A percentile compares a stretch with the other conserved stretches of the same genome.
These are phyloP conservation scores for Heterobasidion annosum DNA, from an alignment of 1,284 basidiomycete species.

Conservation along the genomic window DNA sequence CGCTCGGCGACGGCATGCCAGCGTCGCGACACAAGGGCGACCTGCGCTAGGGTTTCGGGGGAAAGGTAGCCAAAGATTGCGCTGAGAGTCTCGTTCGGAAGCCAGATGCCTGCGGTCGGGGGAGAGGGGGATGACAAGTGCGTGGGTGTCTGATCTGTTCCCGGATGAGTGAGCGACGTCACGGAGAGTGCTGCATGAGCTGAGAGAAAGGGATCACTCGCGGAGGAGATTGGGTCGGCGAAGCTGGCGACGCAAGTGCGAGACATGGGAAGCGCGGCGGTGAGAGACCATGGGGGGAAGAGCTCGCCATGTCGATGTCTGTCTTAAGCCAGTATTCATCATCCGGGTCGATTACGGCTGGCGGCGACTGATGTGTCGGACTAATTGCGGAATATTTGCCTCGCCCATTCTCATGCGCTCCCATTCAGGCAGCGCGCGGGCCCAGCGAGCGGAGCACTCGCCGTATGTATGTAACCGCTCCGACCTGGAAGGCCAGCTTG, in stretches of 20 bases:
- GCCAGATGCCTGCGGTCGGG: slow-evolving; percentile 2
- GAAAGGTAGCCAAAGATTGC: slow-evolving; percentile 39
- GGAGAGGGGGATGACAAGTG: background rate
- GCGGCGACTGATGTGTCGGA: too few relatives aligned
- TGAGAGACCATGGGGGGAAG: too few relatives aligned
- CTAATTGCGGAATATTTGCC: too few relatives aligned
- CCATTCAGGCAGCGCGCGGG: too few relatives aligned
- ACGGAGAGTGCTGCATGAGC: background rate
- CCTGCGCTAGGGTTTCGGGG: slow-evolving; percentile 26
- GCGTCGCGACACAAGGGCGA: slow-evolving; percentile 35
- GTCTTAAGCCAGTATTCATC: too few relatives aligned
- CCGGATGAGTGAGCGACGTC: background rate
- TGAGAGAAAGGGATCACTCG: background rate
- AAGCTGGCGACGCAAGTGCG: background rate
- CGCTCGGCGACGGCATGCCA: slow-evolving; percentile 50
- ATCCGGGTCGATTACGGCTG: too few relatives aligned
- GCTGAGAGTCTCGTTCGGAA: slow-evolving; percentile 53
- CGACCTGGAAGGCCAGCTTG: too few relatives aligned
- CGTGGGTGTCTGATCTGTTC: background rate
- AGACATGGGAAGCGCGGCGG: background rate
- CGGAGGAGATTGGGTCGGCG: background rate
- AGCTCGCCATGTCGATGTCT: too few relatives aligned
- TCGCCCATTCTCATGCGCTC: too few relatives aligned
- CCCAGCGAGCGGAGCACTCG: too few relatives aligned
- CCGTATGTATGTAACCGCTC: too few relatives aligned